Percentiles rank a stretch among this genome's conserved stretches.
Evolutionary conservation across 2,329 filamentous ascomycete species (phyloP).

Genomic region (Mariannaea sp.): DNA sequence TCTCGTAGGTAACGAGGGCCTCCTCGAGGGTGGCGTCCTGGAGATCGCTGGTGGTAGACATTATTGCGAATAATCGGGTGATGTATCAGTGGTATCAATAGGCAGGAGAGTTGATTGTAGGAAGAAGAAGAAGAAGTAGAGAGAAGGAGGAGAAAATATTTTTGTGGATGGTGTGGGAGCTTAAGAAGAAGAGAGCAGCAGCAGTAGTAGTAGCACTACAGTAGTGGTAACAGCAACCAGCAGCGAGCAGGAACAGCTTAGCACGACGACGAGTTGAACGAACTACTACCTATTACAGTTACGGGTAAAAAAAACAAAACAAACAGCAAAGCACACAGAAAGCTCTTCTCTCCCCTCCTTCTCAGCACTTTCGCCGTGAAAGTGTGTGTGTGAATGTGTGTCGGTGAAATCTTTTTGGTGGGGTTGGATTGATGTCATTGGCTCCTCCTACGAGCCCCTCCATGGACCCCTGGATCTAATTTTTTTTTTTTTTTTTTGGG

Average conservation of each 20-base stretch:
- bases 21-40: conserved; percentile 42
- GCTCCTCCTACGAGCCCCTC: conserved; percentile 24
- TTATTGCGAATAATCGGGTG: conserved; percentile 26
- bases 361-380: too few species aligned
- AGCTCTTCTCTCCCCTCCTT: conserved; percentile 18
- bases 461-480: conserved; percentile 30
- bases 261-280: too few species aligned
- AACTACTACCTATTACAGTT: conserved; percentile 1
- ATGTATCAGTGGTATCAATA: neutral
- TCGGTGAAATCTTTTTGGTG: conserved; percentile 39
- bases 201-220: too few species aligned
- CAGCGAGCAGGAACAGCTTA: too few species aligned
- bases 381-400: conserved; percentile 7
- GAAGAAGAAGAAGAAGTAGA: neutral
- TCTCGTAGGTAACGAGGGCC: conserved; percentile 66
- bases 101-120: neutral
- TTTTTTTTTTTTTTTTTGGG: conserved; percentile 7
- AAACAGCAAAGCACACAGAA: neutral
- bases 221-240: too few species aligned
- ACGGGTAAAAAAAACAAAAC: conserved; percentile 12
- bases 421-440: conserved; percentile 39
- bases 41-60: conserved; percentile 44
- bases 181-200: conserved; percentile 4
- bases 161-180: conserved; percentile 15
- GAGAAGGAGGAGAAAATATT: conserved; percentile 11